Evolutionary conservation across 257 asterid genomes (phyloP).

Genomic region (Solanum chilense): DNA sequence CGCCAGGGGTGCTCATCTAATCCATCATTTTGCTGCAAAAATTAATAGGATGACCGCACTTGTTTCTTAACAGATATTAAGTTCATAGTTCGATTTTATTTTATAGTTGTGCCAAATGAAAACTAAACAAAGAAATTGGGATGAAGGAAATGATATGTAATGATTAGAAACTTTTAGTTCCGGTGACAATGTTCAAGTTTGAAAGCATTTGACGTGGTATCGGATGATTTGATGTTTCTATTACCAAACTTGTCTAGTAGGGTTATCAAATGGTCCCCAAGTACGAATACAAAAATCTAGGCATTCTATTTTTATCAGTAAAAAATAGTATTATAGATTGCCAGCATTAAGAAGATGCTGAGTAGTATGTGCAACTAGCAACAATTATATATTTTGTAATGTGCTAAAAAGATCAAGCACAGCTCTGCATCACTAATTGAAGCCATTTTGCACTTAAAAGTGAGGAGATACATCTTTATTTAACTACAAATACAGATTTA

Average conservation of each 20-base stretch:
- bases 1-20: not conserved
- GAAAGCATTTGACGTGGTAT: not conserved
- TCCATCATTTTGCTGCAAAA: not conserved
- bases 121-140: not conserved
- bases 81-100: not conserved
- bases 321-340: not conserved
- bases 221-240: not conserved
- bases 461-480: not conserved
- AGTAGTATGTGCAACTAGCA: not conserved
- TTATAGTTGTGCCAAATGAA: not conserved
- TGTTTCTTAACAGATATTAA: not conserved
- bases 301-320: not conserved
- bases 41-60: not conserved
- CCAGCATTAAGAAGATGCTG: not conserved
- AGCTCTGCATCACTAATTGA: not conserved
- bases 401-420: not conserved
- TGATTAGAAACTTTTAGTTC: not conserved
- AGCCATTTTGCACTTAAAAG: not conserved
- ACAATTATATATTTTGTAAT: not conserved
- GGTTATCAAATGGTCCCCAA: not conserved
- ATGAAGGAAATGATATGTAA: not conserved
- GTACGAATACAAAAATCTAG: not conserved
- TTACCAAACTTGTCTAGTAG: not conserved
- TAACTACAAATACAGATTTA: not conserved
- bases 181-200: not conserved